Evolutionary conservation across 2,329 filamentous ascomycete genomes (phyloP).

Genomic region (Cercospora canescens): DNA sequence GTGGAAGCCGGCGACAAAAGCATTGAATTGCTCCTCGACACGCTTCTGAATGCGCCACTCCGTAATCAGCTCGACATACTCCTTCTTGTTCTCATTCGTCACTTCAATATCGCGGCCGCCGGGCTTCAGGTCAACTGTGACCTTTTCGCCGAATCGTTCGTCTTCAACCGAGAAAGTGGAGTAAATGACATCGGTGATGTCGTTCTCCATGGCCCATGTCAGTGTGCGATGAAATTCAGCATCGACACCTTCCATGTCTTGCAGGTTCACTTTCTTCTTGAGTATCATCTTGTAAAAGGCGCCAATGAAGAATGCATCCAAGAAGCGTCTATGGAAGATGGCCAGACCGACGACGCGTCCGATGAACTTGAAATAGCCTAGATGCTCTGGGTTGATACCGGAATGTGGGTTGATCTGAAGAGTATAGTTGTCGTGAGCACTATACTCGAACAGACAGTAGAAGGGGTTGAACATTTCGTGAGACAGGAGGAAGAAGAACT

Average conservation of each 20-base stretch:
- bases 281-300: constrained; percentile 99
- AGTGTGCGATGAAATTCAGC: constrained; percentile 95
- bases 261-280: constrained; percentile 84
- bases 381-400: constrained; percentile 97
- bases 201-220: constrained; percentile 97
- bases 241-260: constrained; percentile 98
- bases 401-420: constrained; percentile 99
- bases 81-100: constrained; percentile 97
- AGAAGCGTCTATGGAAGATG: constrained; percentile 96
- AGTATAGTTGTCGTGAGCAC: constrained; percentile 99
- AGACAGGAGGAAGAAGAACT: constrained; percentile 98
- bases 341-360: constrained; percentile 93
- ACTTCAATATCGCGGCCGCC: constrained; percentile 89
- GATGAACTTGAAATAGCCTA: constrained; percentile 99
- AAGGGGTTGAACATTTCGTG: constrained; percentile 99
- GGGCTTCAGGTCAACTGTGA: constrained; percentile 90
- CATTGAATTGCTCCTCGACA: constrained; percentile 96
- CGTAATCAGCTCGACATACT: constrained; percentile 98
- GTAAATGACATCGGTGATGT: constrained; percentile 92
- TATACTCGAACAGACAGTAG: constrained; percentile 99
- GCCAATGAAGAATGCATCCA: constrained; percentile 98
- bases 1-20: constrained; percentile 96
- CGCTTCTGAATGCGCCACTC: constrained; percentile 99
- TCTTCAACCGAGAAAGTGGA: constrained; percentile 97
- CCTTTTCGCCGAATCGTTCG: constrained; percentile 92